Evolutionary conservation across 257 asterid genomes (phyloP).

Genomic region (Przewalskia tangutica): DNA sequence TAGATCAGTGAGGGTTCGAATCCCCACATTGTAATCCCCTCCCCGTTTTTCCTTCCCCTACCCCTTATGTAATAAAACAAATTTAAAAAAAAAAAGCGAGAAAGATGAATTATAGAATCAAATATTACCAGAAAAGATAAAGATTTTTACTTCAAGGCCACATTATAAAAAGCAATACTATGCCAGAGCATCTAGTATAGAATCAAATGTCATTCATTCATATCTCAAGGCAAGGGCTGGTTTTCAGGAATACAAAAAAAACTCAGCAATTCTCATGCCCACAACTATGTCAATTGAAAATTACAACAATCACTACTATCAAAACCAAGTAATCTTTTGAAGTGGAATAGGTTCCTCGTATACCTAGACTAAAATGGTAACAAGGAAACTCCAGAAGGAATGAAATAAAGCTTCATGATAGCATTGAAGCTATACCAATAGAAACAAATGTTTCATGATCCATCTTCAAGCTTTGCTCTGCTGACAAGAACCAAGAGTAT

Average conservation of each 20-base stretch:
- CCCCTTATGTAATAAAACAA: too few relatives aligned
- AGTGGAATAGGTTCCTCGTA: background rate
- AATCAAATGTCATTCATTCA: background rate
- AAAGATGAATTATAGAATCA: background rate
- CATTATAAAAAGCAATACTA: background rate
- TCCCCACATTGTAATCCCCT: too few relatives aligned
- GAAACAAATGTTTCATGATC: background rate
- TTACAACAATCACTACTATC: background rate
- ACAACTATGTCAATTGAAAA: slow-evolving; percentile 3
- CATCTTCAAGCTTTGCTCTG: slow-evolving; percentile 2
- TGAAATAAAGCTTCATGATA: background rate
- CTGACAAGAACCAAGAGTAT: slow-evolving; percentile 5
- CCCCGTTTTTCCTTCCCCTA: too few relatives aligned
- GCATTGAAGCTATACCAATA: background rate
- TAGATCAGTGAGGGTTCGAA: too few relatives aligned
- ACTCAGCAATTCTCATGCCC: slow-evolving; percentile 6
- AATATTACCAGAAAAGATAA: background rate
- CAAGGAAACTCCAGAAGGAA: slow-evolving; percentile 2
- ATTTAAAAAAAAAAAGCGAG: too few relatives aligned
- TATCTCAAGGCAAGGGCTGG: slow-evolving; percentile 8
- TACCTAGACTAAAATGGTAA: background rate
- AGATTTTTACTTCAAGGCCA: background rate
- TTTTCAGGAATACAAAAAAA: background rate
- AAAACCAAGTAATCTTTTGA: background rate
- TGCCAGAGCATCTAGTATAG: background rate